Evolutionary conservation across 2,329 filamentous ascomycete genomes (phyloP).

Genomic region (Trichoderma sp.): DNA sequence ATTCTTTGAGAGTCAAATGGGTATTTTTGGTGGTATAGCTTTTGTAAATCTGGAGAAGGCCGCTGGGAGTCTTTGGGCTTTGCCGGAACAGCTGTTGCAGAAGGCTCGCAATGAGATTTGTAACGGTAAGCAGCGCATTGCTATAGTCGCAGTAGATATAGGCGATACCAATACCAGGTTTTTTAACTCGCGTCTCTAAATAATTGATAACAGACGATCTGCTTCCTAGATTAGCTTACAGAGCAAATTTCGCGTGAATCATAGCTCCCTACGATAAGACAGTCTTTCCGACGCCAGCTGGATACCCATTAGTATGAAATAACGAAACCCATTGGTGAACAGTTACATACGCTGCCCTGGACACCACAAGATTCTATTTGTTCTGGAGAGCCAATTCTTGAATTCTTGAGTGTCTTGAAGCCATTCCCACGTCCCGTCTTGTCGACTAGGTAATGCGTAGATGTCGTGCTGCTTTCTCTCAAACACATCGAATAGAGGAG

Average conservation of each 20-base stretch:
- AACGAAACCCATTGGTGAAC: not conserved
- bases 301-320: not conserved
- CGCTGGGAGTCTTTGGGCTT: not conserved
- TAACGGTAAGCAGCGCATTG: not conserved
- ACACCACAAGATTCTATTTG: not conserved
- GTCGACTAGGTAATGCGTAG: not conserved
- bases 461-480: not conserved
- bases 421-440: not conserved
- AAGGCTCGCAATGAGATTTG: not conserved
- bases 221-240: not conserved
- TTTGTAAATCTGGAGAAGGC: not conserved
- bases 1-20: not conserved
- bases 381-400: not conserved
- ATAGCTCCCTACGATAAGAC: not conserved
- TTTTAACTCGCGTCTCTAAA: not conserved
- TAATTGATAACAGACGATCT: not conserved
- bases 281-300: not conserved
- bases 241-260: not conserved
- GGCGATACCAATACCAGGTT: not conserved
- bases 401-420: not conserved
- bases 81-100: not conserved
- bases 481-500: not conserved
- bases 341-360: not conserved
- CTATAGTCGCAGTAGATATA: not conserved
- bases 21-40: not conserved